Base-by-base conservation (phyloP, 352 stramenopile species). In the Saprolegnia parasitica region DNA sequence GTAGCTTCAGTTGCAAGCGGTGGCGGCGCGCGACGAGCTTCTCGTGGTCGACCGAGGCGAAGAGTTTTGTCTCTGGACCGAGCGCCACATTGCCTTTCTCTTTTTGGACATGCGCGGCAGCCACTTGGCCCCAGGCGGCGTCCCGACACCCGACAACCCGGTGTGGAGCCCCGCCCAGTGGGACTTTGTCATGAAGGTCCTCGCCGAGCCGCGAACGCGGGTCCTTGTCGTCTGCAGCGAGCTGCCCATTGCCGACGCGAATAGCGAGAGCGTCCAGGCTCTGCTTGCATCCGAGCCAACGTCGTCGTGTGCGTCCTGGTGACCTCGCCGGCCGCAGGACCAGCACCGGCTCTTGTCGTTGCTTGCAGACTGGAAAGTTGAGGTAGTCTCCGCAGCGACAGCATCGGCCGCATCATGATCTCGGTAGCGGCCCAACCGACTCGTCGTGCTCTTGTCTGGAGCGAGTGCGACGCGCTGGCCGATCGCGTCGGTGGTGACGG, bases 311-410 rank as follows among this genome's bases (percentile, higher is more conserved):
- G 74, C 73, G 26, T 83, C 67, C 0, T 73, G 78, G 60, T 91
- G 84, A 82, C 71, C 74, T 4, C 52, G 29, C 5, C 83, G 81
- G 42, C 55, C 71, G 0, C 26, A 65, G 18, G 72, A 73, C 0
- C 84, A 88, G 40, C 58, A 76, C 55, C 77, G 82, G 0, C 62
- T 91, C 5, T 64, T 91, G 4, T 74, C 67, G 0, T 37, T 84
- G 11, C 50, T 91, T 5, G 89, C 89, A 39, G 81, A 89, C n/a
- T 91, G 84, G 84, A 89, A 88, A 46, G 56, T 91, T 18, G 73
- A 68, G 62, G 62, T 68, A 39, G n/a, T 39, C n/a, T n/a, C n/a
- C n/a, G n/a, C n/a, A n/a, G n/a, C n/a, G n/a, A n/a, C n/a, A n/a
- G n/a, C n/a, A n/a, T n/a, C n/a, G n/a, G n/a, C n/a, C n/a, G n/a